Conservation (phyloP, 192 early-diverging fungal species). For the Coemansia sp. region DNA sequence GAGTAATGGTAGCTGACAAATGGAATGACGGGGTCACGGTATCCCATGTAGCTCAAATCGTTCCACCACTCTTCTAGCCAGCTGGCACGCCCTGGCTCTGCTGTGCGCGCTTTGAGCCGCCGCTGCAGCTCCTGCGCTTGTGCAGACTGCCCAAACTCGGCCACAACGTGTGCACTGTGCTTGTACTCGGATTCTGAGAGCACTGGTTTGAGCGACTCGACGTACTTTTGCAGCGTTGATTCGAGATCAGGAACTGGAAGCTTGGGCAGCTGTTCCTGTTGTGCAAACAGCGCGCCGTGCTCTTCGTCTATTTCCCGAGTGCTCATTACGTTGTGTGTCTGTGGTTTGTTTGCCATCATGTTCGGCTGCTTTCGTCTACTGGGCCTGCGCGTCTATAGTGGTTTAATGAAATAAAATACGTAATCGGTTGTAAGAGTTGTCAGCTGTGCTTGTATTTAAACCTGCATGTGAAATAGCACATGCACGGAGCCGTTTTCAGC, state of each 20-base stretch:
- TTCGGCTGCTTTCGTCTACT: too few relatives aligned
- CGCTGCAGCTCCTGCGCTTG: constrained; percentile 84
- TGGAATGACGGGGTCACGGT: constrained; percentile 92
- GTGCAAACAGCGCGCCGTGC: constrained; percentile 62
- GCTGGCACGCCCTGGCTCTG: constrained; percentile 70
- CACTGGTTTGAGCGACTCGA: constrained; percentile 73
- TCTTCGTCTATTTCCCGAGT: constrained; percentile 8
- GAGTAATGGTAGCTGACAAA: constrained; percentile 96
- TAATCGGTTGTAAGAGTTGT: too few relatives aligned
- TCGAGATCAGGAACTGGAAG: constrained; percentile 85
- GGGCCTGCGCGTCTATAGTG: too few relatives aligned
- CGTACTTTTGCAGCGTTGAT: constrained; percentile 78
- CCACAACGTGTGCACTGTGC: constrained; percentile 66
- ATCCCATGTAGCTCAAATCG: constrained; percentile 89
- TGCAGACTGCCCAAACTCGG: constrained; percentile 83
- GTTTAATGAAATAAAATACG: too few relatives aligned
- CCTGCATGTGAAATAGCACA: too few relatives aligned
- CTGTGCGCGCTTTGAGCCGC: constrained; percentile 74
- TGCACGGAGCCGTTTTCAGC: too few relatives aligned
- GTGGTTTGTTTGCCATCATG: too few relatives aligned
- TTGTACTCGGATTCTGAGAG: constrained; percentile 65
- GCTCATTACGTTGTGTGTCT: constrained; percentile 3
- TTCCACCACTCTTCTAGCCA: constrained; percentile 99
- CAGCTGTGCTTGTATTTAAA: too few relatives aligned
- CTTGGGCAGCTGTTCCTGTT: constrained; percentile 71